Conservation (phyloP, 2,329 filamentous ascomycete genomes). For the Leptodontidium sp. region DNA sequence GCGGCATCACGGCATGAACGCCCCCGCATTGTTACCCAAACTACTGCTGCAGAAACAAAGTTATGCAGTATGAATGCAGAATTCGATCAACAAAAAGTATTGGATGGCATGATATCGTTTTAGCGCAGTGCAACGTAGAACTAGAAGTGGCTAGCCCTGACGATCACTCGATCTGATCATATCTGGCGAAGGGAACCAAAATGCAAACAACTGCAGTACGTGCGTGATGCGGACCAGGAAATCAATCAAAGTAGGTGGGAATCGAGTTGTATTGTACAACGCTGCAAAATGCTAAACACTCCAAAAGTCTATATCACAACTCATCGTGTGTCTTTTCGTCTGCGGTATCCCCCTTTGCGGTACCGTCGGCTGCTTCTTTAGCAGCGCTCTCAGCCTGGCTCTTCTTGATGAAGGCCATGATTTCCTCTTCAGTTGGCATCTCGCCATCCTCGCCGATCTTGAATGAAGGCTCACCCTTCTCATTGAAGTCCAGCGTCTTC, state of each 20-base stretch:
- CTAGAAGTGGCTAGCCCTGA: neutral
- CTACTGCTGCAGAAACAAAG: constrained; percentile 1
- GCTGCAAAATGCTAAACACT: constrained; percentile 27
- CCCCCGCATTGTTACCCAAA: constrained; percentile 6
- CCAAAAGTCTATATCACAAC: constrained; percentile 33
- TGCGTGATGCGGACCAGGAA: neutral
- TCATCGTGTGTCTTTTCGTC: constrained; percentile 36
- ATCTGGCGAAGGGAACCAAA: neutral
- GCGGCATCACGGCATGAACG: neutral
- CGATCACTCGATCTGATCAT: constrained; percentile 13
- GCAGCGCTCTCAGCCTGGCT: constrained; percentile 35
- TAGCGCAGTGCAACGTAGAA: neutral
- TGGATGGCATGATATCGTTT: constrained; percentile 1
- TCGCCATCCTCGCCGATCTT: constrained; percentile 53
- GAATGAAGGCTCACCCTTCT: constrained; percentile 47
- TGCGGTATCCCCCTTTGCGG: constrained; percentile 1
- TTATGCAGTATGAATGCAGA: neutral
- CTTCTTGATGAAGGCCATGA: constrained; percentile 63
- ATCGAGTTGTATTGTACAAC: constrained; percentile 13
- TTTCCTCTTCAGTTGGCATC: constrained; percentile 56
- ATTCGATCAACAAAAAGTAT: neutral
- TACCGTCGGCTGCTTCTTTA: constrained; percentile 23
- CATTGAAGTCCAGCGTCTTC: constrained; percentile 53
- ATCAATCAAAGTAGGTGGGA: neutral
- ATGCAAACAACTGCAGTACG: neutral